Evolutionary conservation across 106 monocot species (phyloP).

Genomic region (Xerophyta viscosa): DNA sequence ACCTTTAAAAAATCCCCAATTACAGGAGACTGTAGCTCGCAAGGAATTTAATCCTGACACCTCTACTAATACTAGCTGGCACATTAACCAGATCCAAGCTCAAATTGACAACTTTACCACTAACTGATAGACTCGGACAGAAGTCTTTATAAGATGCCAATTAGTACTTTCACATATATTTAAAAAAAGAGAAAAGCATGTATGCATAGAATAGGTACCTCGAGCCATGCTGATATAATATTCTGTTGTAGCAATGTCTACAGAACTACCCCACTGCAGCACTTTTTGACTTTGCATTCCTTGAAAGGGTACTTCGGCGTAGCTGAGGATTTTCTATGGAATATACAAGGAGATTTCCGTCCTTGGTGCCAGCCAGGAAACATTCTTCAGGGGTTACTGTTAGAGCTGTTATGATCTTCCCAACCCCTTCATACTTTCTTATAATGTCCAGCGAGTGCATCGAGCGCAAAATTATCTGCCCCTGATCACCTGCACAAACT

Average conservation of each 20-base stretch:
- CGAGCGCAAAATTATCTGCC: slow-evolving; percentile 79
- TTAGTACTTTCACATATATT: too few relatives aligned
- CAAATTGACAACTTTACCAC: too few relatives aligned
- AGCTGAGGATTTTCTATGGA: slow-evolving; percentile 86
- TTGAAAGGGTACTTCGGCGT: slow-evolving; percentile 34
- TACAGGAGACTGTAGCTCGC: too few relatives aligned
- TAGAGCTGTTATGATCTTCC: slow-evolving; percentile 77
- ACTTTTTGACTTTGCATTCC: slow-evolving; percentile 33
- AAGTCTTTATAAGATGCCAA: too few relatives aligned
- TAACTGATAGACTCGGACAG: too few relatives aligned
- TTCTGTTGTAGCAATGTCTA: background rate
- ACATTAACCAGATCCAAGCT: too few relatives aligned
- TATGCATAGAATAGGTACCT: too few relatives aligned
- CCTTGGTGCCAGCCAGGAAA: slow-evolving; percentile 91
- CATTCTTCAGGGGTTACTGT: slow-evolving; percentile 90
- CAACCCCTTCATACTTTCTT: slow-evolving; percentile 69
- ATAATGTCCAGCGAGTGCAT: slow-evolving; percentile 93
- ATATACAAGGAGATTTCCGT: slow-evolving; percentile 81
- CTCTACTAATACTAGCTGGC: too few relatives aligned
- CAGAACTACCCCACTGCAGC: slow-evolving; percentile 14
- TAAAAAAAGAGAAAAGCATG: too few relatives aligned
- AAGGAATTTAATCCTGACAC: too few relatives aligned
- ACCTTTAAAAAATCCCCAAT: too few relatives aligned
- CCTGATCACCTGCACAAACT: slow-evolving; percentile 93
- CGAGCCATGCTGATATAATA: too few relatives aligned